Evolutionary conservation across 129 eudicot genomes (phyloP), one percentile per base, ranked within the genome.

Genomic region (Lactuca saligna): DNA sequence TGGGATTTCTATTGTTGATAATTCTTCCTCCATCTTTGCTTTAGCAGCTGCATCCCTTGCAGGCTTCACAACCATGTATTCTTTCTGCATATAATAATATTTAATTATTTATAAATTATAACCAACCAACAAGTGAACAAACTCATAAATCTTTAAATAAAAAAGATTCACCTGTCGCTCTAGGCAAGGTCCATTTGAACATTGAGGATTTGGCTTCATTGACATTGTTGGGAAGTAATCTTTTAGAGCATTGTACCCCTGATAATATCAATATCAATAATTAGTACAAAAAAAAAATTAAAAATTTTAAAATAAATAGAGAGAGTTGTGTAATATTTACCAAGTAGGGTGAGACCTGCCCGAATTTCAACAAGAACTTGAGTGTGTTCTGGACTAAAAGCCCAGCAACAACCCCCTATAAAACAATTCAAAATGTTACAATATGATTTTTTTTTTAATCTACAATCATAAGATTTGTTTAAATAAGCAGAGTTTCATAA

Each of bases 201-300:
- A 92, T 81, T 92, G 98, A 70, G 89, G 86, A 75, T 92, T 92
- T 76, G 98, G 98, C 83, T 84, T 92, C 98, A 92, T 92, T 81
- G 91, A 80, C 96, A 92, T 92, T 39, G 96, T 92, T 42, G 98
- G 98, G 71, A 92, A 92, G 80, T 15, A 92, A 76, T 92, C 98
- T 77, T 88, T 92, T 33, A 92, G 89, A 37, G 98, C 94, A 82
- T 92, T 92, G 74, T 92, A 92, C 38, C 98, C 98, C 98, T 92
- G 69, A 44, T 37, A 71, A 46, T 37, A 41, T 17, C 41, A 78
- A 54, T 42, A 44, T 8, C 3, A 3, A 46, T 10, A 38, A 38
- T 58, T 57, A 35, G 4, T 50, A 44, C 8, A 42, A 57, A 42
- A 11, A 54, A 31, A 11, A 46, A 35, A 11, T 46, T 5, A 39